Conservation (phyloP, 352 stramenopile genomes). For the Phytophthora tubulina region DNA sequence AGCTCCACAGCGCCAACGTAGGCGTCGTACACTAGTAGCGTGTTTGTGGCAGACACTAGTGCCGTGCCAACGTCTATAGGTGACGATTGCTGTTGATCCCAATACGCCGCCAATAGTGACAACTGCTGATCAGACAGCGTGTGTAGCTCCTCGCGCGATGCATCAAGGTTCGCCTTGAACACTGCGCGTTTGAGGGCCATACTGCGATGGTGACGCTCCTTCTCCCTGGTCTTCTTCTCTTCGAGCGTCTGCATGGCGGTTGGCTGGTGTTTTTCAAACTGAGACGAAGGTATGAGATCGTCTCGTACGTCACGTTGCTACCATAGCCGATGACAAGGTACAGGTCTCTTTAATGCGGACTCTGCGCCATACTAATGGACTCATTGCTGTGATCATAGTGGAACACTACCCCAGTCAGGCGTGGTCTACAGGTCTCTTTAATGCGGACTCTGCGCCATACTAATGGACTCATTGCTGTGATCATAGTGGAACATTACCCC, state of each 20-base stretch:
- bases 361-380: too few species aligned
- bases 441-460: too few species aligned
- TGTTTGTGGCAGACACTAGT: neutral
- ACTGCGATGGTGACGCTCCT: conserved; percentile 20
- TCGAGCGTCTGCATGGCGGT: conserved; percentile 18
- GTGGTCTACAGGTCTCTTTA: too few species aligned
- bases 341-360: too few species aligned
- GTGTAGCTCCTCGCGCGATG: conserved; percentile 8
- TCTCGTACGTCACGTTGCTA: neutral
- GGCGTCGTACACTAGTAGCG: neutral
- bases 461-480: too few species aligned
- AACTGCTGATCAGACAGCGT: conserved; percentile 8
- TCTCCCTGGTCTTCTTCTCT: conserved; percentile 9
- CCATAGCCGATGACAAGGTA: too few species aligned
- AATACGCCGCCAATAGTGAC: conserved; percentile 14
- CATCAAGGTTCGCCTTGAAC: conserved; percentile 4
- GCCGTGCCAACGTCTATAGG: neutral
- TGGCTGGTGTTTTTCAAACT: conserved; percentile 11
- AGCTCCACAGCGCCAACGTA: conserved; percentile 28
- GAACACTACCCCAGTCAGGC: conserved; percentile 5
- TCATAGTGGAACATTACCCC: too few species aligned
- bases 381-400: neutral
- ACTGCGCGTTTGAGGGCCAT: conserved; percentile 28
- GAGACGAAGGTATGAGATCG: neutral
- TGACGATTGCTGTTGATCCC: conserved; percentile 7